These are phyloP conservation scores for Sarcomyxa edulis DNA, from an alignment of 768 basidiomycete species.

Conservation along the genomic window DNA sequence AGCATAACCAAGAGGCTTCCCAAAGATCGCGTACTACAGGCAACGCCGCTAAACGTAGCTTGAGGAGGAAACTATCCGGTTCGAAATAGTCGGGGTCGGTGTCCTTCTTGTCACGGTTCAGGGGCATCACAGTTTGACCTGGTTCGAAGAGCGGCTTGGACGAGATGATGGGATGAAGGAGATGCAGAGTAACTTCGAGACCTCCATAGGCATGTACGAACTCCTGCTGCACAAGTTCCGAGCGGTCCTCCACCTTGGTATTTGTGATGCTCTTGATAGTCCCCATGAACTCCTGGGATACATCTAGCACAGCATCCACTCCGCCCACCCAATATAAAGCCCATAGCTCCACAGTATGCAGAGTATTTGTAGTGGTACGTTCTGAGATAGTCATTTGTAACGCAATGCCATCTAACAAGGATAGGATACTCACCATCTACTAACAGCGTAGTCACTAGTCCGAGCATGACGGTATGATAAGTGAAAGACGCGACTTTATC, in stretches of 20 bases:
- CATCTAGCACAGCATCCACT: constrained; percentile 55
- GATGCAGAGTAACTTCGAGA: constrained; percentile 73
- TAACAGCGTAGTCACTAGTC: constrained; percentile 38
- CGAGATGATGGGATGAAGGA: constrained; percentile 72
- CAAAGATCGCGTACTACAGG: constrained; percentile 70
- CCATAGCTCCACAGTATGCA: constrained; percentile 80
- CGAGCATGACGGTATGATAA: constrained; percentile 44
- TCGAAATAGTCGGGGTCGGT: constrained; percentile 79
- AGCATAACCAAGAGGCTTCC: constrained; percentile 78
- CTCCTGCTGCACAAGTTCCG: constrained; percentile 53
- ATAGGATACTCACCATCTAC: constrained; percentile 36
- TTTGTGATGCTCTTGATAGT: constrained; percentile 52
- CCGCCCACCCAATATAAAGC: constrained; percentile 72
- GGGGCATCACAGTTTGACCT: constrained; percentile 68
- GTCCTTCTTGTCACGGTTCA: constrained; percentile 74
- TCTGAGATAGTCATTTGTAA: constrained; percentile 40
- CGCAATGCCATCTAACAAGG: constrained; percentile 6
- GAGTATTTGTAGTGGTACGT: constrained; percentile 61
- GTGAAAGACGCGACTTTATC: constrained; percentile 30
- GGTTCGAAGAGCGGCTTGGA: constrained; percentile 82
- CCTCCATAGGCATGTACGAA: constrained; percentile 75
- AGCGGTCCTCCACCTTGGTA: constrained; percentile 50
- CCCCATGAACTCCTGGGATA: constrained; percentile 48
- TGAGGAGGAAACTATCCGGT: constrained; percentile 82
- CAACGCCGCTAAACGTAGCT: constrained; percentile 63